phyloP scores from a whole-genome alignment of 2,329 filamentous ascomycete species.

The Dryadomyces quercus-mongolicae region DNA sequence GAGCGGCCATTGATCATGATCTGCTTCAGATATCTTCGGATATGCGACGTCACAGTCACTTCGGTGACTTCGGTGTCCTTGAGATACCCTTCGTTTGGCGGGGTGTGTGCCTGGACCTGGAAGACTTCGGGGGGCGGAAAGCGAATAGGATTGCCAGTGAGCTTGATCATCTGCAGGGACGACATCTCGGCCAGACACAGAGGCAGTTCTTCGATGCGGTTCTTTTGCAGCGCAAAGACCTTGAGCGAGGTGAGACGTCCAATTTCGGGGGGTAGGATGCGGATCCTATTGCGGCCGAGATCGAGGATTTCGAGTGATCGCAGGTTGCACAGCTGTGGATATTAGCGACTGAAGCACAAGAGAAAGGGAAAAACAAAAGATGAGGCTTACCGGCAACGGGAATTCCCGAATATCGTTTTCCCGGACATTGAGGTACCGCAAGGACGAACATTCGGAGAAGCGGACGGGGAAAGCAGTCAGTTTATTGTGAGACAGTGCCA shows the following conservation, averaged over 20 bases:
- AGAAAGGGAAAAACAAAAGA: slow-evolving; percentile 6
- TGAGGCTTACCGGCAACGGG: slow-evolving; percentile 40
- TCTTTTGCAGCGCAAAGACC: slow-evolving; percentile 77
- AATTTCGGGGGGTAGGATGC: slow-evolving; percentile 65
- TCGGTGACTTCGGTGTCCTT: slow-evolving; percentile 55
- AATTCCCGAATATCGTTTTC: slow-evolving; percentile 61
- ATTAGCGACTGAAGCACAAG: too few relatives aligned
- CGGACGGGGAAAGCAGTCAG: slow-evolving; percentile 56
- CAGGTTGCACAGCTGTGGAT: slow-evolving; percentile 65
- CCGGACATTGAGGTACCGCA: slow-evolving; percentile 70
- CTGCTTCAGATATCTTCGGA: slow-evolving; percentile 49
- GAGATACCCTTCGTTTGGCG: slow-evolving; percentile 39
- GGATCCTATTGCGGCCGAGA: slow-evolving; percentile 77
- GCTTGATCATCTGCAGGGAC: slow-evolving; percentile 77
- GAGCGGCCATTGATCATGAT: slow-evolving; percentile 34
- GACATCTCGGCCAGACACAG: slow-evolving; percentile 79
- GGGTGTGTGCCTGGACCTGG: slow-evolving; percentile 42
- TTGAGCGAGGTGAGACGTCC: slow-evolving; percentile 73
- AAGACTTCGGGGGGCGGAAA: slow-evolving; percentile 65
- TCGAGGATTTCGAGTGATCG: slow-evolving; percentile 85
- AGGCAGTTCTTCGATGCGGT: slow-evolving; percentile 75
- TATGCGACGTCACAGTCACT: slow-evolving; percentile 45
- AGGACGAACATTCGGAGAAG: slow-evolving; percentile 63
- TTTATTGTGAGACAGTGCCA: slow-evolving; percentile 72
- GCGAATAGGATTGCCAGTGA: slow-evolving; percentile 75